Evolutionary conservation across 2,329 filamentous ascomycete genomes (phyloP).

Genomic region (Colletotrichum tabaci): DNA sequence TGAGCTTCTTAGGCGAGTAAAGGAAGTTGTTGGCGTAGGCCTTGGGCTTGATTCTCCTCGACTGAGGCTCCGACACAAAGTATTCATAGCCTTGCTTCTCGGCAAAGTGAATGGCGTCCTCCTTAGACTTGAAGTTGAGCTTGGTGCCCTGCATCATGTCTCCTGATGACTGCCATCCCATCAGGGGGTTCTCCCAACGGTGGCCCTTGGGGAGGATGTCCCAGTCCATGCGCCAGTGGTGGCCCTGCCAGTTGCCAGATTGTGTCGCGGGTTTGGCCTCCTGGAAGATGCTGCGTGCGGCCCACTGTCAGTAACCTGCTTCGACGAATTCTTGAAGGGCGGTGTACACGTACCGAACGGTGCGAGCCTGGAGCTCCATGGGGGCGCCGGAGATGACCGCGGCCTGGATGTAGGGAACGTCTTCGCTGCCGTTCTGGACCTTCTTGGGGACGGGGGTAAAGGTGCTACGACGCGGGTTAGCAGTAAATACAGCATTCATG

Average conservation of each 20-base stretch:
- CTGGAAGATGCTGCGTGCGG: conserved; percentile 82
- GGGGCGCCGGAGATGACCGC: conserved; percentile 93
- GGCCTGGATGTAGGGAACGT: conserved; percentile 80
- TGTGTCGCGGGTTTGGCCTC: conserved; percentile 96
- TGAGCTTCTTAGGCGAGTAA: conserved; percentile 88
- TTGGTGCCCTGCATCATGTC: conserved; percentile 96
- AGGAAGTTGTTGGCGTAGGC: conserved; percentile 97
- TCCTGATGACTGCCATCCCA: conserved; percentile 97
- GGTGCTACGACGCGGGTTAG: conserved; percentile 67
- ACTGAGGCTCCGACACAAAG: conserved; percentile 97
- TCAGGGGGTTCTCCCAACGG: conserved; percentile 97
- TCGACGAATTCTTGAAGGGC: neutral
- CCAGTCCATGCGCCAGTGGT: conserved; percentile 99
- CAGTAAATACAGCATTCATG: conserved; percentile 12
- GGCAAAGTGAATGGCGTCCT: conserved; percentile 94
- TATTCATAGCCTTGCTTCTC: conserved; percentile 99
- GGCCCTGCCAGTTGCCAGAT: conserved; percentile 87
- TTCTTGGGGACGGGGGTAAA: conserved; percentile 93
- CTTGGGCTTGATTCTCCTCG: conserved; percentile 88
- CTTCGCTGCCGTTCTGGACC: conserved; percentile 92
- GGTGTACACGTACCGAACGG: conserved; percentile 80
- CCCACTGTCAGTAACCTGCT: neutral
- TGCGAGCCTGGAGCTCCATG: conserved; percentile 92
- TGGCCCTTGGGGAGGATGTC: conserved; percentile 93
- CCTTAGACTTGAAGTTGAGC: conserved; percentile 91